phyloP scores from a whole-genome alignment of 2,329 filamentous ascomycete genomes.

The Hypoxylon sp. region DNA sequence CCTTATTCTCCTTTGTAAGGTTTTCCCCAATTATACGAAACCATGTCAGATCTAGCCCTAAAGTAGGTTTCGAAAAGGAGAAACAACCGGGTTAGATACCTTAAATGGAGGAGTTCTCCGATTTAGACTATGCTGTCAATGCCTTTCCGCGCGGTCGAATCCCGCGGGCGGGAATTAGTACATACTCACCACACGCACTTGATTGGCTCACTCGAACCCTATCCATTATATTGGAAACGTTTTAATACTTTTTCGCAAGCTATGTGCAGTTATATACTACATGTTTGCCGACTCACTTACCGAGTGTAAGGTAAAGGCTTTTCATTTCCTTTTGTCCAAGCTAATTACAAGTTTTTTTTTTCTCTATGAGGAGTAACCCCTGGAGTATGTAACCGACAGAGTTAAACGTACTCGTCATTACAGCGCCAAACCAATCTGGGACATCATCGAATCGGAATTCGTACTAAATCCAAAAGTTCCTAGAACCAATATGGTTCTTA shows the following conservation, averaged over 20 bases:
- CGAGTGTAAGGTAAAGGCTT: not conserved
- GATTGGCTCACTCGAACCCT: slow-evolving; percentile 18
- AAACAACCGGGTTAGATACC: slow-evolving; percentile 19
- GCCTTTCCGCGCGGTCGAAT: slow-evolving; percentile 24
- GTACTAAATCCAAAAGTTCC: not conserved
- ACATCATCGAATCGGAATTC: not conserved
- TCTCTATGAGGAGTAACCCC: not conserved
- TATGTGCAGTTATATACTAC: not conserved
- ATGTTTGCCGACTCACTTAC: slow-evolving; percentile 9
- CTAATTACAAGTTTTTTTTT: slow-evolving; percentile 3
- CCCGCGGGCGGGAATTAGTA: slow-evolving; percentile 26
- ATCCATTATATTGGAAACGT: slow-evolving; percentile 29
- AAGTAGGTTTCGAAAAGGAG: slow-evolving; percentile 17
- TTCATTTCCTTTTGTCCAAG: slow-evolving; percentile 1
- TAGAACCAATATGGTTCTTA: not conserved
- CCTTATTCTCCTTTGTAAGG: not conserved
- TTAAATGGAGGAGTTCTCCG: slow-evolving; percentile 31
- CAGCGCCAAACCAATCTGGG: not conserved
- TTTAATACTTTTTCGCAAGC: slow-evolving; percentile 11
- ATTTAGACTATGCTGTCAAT: slow-evolving; percentile 26
- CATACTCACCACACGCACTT: slow-evolving; percentile 12
- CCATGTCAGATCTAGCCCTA: not conserved
- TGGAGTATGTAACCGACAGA: not conserved
- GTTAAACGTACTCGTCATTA: not conserved
- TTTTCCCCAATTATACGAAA: not conserved